A percentile compares a stretch with the other conserved stretches of the same genome.
phyloP scores from a whole-genome alignment of 768 basidiomycete genomes.

The Leccinum imitatum region DNA sequence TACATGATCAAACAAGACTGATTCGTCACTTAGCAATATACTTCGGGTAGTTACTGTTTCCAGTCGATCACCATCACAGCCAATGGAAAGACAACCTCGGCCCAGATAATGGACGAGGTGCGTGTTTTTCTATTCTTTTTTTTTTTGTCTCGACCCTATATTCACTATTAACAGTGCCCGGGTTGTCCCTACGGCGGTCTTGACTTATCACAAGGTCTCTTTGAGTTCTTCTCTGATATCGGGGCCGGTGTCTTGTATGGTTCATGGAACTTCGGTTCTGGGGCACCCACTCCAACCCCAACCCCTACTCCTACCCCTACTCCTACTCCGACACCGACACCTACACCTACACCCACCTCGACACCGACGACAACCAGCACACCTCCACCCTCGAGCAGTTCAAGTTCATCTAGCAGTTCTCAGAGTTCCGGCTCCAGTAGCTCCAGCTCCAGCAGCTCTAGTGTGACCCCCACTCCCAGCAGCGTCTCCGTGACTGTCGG shows the following conservation, averaged over 20 bases:
- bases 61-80: conserved; percentile 60
- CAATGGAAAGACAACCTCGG: conserved; percentile 55
- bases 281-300: conserved; percentile 20
- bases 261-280: conserved; percentile 49
- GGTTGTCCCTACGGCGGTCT: conserved; percentile 65
- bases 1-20: not conserved
- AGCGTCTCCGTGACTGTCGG: conserved; percentile 13
- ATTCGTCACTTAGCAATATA: conserved; percentile 49
- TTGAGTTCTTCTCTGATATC: conserved; percentile 53
- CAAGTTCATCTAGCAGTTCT: conserved; percentile 11
- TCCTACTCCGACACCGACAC: conserved; percentile 24
- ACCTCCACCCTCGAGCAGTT: conserved; percentile 22
- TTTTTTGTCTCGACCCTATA: not conserved
- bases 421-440: conserved; percentile 10
- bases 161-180: conserved; percentile 48
- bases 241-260: conserved; percentile 57
- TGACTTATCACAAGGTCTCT: conserved; percentile 68
- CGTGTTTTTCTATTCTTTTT: conserved; percentile 3
- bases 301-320: conserved; percentile 21
- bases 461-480: conserved; percentile 21
- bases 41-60: conserved; percentile 52
- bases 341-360: conserved; percentile 15
- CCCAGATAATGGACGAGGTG: conserved; percentile 64
- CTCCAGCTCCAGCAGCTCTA: conserved; percentile 21
- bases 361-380: conserved; percentile 12